These are phyloP conservation scores for Casuarina equisetifolia DNA, from an alignment of 306 rosid species.

Conservation along the genomic window DNA sequence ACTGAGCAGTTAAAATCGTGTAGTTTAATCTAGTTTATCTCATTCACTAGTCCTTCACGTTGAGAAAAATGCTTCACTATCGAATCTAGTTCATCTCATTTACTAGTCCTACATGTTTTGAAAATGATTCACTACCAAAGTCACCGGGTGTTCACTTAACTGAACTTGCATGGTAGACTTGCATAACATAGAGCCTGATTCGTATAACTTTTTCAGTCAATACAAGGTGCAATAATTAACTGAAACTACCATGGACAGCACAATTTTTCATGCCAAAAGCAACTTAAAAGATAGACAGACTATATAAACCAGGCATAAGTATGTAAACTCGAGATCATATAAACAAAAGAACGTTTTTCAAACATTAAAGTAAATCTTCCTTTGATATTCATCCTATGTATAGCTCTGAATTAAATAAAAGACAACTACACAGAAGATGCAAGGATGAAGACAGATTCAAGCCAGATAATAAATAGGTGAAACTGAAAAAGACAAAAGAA, in stretches of 20 bases:
- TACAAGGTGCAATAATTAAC: background rate
- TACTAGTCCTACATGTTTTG: background rate
- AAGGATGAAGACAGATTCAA: background rate
- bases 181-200: background rate
- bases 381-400: background rate
- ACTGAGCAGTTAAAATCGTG: too few species aligned
- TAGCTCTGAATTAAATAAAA: background rate
- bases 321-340: background rate
- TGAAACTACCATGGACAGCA: too few species aligned
- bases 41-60: background rate
- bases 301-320: background rate
- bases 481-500: background rate
- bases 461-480: background rate
- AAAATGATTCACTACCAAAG: background rate
- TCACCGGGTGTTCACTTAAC: background rate
- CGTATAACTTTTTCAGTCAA: background rate
- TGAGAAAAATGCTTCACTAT: conserved; percentile 5
- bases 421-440: background rate
- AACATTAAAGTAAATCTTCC: background rate
- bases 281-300: background rate
- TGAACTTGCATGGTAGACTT: background rate
- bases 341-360: background rate
- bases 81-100: too few species aligned
- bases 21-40: too few species aligned
- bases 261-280: background rate